Evolutionary conservation across 306 rosid species (phyloP).

Genomic region (Corylus heterophylla): DNA sequence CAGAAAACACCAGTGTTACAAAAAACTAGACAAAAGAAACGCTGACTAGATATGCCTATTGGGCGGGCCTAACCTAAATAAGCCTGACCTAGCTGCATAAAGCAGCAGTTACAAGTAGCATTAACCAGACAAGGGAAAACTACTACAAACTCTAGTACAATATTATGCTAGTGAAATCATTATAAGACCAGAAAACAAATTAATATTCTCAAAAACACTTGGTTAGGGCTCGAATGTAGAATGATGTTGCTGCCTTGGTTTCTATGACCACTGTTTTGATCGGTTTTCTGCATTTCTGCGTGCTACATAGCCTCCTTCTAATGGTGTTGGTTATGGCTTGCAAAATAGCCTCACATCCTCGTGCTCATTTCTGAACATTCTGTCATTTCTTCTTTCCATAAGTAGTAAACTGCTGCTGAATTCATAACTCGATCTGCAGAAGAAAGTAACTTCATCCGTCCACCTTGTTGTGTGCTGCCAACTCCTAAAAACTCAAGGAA

Average conservation of each 20-base stretch:
- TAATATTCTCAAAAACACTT: neutral
- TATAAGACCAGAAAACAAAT: neutral
- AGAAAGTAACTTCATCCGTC: neutral
- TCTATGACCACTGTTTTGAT: neutral
- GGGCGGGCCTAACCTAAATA: neutral
- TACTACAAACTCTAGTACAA: neutral
- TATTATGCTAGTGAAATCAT: neutral
- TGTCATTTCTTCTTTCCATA: neutral
- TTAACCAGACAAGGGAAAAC: neutral
- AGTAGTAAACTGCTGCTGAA: neutral
- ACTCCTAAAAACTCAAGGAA: neutral
- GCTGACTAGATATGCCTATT: neutral
- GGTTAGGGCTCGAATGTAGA: neutral
- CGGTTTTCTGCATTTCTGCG: neutral
- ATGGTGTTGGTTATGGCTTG: neutral
- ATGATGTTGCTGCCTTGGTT: neutral
- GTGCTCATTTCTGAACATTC: neutral
- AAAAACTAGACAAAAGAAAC: neutral
- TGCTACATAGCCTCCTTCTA: neutral
- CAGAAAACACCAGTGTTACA: neutral
- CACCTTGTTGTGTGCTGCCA: neutral
- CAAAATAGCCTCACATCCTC: neutral
- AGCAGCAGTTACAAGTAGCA: neutral
- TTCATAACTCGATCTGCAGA: neutral
- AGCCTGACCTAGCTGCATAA: neutral